phyloP scores from a whole-genome alignment of 768 basidiomycete species.

The Saitozyma podzolica region DNA sequence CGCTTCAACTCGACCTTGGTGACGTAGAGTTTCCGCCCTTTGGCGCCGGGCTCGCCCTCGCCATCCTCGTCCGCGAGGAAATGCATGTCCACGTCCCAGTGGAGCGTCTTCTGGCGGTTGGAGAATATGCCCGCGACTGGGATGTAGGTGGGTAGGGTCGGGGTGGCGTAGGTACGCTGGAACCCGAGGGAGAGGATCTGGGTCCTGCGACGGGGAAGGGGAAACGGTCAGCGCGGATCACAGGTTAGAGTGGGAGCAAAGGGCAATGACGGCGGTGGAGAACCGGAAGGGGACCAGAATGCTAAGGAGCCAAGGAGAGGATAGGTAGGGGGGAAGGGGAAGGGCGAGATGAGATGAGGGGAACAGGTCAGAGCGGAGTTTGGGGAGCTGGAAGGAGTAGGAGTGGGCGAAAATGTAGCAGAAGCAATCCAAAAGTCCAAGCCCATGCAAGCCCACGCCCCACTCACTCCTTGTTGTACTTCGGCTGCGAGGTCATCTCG shows the following conservation, averaged over 20 bases:
- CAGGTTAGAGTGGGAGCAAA: no score
- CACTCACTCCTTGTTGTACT: slow-evolving; percentile 32
- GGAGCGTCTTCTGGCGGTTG: background rate
- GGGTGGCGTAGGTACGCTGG: slow-evolving; percentile 19
- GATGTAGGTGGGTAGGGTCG: slow-evolving; percentile 19
- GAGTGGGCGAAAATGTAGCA: no score
- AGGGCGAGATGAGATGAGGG: no score
- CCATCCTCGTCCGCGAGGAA: slow-evolving; percentile 11
- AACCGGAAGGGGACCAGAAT: no score
- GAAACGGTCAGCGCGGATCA: no score
- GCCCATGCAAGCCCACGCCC: no score
- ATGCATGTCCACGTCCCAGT: slow-evolving; percentile 2
- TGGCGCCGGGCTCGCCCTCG: slow-evolving; percentile 8
- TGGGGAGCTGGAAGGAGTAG: no score
- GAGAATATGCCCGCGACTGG: slow-evolving; percentile 12
- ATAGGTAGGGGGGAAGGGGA: no score
- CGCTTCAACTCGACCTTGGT: slow-evolving; percentile 24
- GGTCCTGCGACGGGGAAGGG: slow-evolving; percentile 3
- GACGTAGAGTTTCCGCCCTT: slow-evolving; percentile 23
- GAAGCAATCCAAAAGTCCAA: no score
- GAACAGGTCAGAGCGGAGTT: no score
- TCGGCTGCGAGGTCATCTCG: slow-evolving; percentile 17
- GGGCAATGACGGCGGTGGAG: no score
- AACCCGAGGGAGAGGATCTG: slow-evolving; percentile 18
- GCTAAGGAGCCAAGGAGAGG: no score